Evolutionary conservation across 768 basidiomycete genomes (phyloP), one percentile per base, ranked within the genome.

Genomic region (Leccinum aurantiacum): DNA sequence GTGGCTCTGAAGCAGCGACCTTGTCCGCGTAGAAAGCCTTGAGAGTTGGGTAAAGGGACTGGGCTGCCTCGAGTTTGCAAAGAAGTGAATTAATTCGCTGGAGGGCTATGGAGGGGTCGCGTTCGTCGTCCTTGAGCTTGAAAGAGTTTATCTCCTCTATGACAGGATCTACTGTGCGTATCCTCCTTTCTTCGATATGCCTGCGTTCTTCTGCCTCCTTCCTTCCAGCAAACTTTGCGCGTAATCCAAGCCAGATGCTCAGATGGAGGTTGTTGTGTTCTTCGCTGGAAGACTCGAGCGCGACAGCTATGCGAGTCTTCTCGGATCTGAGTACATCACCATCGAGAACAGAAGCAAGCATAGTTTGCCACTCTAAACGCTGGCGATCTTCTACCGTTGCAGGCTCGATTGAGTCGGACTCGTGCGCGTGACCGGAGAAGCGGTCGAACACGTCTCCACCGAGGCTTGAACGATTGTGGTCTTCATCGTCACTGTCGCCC

Each of bases 251-350:
- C 95, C 96, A 99, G 59, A 93, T 82, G 64, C 88, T 86, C 49
- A 84, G 76, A 69, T 86, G 83, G 62, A 83, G 75, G 72, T 82
- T 83, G 69, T 86, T 82, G 74, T 88, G 83, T 75, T 88, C 86
- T 59, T 91, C 87, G 8, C 80, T 80, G 19, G 84, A 82, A 22
- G 86, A 83, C 63, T 89, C 85, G 53, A 93, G 77, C 15, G 86
- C 90, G 51, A 86, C 87, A 29, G 90, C 90, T 60, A 98, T 95
- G 58, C 97, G 86, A 25, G 90, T 91, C 76, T 94, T 97, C 77
- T 98, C 97, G 1, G 93, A 90, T 71, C 90, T 93, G 63, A 99
- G 84, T 11, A 99, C 94, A 67, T 98, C 95, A 10, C 97, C 95
- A 31, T 86, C 85, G 50, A 99, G 81, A 25, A 98, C 96, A 31